These are phyloP conservation scores for Vanrija humicola DNA, from an alignment of 1,284 basidiomycete genomes.

Conservation along the genomic window DNA sequence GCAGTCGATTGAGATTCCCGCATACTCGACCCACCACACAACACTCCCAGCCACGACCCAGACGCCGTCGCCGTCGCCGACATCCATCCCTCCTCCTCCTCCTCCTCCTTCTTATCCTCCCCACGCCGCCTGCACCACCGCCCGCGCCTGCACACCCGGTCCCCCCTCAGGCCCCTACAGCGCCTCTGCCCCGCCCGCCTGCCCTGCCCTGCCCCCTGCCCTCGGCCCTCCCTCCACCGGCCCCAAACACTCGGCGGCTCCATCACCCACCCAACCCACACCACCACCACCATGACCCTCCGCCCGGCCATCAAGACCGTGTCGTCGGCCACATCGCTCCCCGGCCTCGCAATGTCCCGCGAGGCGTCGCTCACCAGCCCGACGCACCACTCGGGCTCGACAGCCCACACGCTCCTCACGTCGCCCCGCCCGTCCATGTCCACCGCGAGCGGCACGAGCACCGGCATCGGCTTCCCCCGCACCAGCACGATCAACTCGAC, in stretches of 20 bases:
- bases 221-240: background rate
- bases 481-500: conserved; percentile 8
- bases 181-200: background rate
- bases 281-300: background rate
- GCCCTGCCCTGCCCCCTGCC: no score
- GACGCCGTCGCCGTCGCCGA: no score
- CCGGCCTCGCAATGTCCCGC: background rate
- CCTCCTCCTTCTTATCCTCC: no score
- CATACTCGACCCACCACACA: no score
- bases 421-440: conserved; percentile 1
- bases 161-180: background rate
- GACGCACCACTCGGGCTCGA: background rate
- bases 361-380: background rate
- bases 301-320: conserved; percentile 11
- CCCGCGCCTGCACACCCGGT: background rate
- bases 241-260: background rate
- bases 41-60: no score
- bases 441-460: background rate
- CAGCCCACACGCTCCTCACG: background rate
- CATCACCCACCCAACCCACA: background rate
- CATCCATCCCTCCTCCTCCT: no score
- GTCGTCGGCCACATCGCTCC: background rate
- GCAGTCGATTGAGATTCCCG: no score
- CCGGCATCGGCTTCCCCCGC: conserved; percentile 11
- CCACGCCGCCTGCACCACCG: background rate